Conservation (phyloP, 495 filamentous ascomycete genomes). For the Penicillium robsamsonii region DNA sequence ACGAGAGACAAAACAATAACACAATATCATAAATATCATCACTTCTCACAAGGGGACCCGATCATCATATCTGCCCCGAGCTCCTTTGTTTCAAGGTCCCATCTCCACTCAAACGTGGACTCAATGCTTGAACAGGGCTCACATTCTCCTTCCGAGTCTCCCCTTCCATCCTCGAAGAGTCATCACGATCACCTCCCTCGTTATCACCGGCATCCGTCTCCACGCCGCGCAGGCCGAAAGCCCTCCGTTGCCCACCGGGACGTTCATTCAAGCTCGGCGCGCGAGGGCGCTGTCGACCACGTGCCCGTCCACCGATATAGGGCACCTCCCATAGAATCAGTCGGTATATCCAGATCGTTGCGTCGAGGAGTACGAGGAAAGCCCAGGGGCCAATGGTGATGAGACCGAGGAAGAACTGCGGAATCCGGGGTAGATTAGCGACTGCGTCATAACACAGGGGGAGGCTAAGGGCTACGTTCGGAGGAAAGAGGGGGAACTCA, state of each 20-base stretch:
- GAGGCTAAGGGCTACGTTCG: not conserved
- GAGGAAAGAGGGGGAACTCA: conserved; percentile 33
- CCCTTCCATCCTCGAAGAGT: not conserved
- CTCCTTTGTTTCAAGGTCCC: conserved; percentile 18
- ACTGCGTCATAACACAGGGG: conserved; percentile 5
- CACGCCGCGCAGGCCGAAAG: conserved; percentile 45
- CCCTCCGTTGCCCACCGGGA: conserved; percentile 51
- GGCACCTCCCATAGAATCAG: conserved; percentile 59
- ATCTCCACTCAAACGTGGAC: conserved; percentile 9
- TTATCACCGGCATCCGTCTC: conserved; percentile 14
- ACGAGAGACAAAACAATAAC: conserved; percentile 1
- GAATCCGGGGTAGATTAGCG: conserved; percentile 5
- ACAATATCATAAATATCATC: conserved; percentile 8
- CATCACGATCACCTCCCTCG: not conserved
- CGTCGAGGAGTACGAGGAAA: conserved; percentile 63
- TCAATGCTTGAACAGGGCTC: conserved; percentile 5
- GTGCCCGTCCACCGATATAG: conserved; percentile 60
- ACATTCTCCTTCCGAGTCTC: conserved; percentile 14
- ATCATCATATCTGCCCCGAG: conserved; percentile 13
- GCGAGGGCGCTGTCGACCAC: conserved; percentile 58
- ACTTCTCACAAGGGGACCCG: not conserved
- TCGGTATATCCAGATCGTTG: conserved; percentile 62
- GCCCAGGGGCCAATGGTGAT: conserved; percentile 67
- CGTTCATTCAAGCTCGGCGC: conserved; percentile 63
- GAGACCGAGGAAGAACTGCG: conserved; percentile 61